phyloP scores from a whole-genome alignment of 331 rosid genomes.

The Quercus tomentella region DNA sequence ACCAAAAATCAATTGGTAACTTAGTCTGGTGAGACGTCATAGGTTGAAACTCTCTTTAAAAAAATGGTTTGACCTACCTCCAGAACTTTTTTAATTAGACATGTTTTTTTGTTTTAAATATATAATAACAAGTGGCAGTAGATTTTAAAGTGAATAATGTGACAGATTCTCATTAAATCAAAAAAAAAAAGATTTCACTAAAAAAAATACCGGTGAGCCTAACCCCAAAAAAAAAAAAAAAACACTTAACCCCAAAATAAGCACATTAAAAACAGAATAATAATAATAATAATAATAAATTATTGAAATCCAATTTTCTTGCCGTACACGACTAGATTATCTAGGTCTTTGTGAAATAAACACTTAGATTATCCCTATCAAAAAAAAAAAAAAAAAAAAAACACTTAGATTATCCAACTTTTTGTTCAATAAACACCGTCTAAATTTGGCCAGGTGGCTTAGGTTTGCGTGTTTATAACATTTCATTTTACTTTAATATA shows the following conservation, averaged over 20 bases:
- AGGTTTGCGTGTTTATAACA: not conserved
- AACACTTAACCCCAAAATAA: not conserved
- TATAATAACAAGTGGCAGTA: accelerated
- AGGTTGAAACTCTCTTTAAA: too few species aligned
- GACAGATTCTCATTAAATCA: accelerated
- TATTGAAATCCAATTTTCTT: not conserved
- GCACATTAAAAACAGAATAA: not conserved
- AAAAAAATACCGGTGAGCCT: too few species aligned
- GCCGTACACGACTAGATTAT: slow-evolving; percentile 18
- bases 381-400: too few species aligned
- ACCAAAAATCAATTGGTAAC: accelerated
- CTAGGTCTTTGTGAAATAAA: not conserved
- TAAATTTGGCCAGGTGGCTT: not conserved
- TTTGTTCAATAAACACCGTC: not conserved
- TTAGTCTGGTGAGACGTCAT: too few species aligned
- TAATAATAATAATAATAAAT: not conserved
- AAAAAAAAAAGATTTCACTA: accelerated
- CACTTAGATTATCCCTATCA: not conserved
- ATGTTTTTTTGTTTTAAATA: too few species aligned
- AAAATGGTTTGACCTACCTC: not conserved
- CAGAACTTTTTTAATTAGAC: too few species aligned
- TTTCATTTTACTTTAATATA: not conserved
- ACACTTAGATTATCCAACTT: not conserved
- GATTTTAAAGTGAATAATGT: too few species aligned
- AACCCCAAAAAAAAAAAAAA: too few species aligned